Evolutionary conservation across 2,329 filamentous ascomycete species (phyloP), one percentile per base, ranked within the genome.

Genomic region (Camillea tinctor): DNA sequence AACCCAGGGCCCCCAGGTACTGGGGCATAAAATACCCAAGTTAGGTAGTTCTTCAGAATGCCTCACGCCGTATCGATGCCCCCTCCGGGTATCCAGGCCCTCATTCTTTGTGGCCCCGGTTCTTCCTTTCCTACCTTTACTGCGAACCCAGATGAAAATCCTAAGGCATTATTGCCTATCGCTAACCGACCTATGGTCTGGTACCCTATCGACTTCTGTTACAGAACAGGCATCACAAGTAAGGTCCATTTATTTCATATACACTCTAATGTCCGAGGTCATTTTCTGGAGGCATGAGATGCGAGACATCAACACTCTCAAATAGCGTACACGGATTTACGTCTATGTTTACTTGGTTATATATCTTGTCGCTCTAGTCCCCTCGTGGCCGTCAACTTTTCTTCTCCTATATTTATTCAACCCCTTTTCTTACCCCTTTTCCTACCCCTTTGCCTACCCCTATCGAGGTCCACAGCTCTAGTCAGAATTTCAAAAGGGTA

Each of bases 101-200:
- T 95, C 66, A 92, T 95, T 60, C 83, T 95, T 54, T 95, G 91
- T 73, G 91, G 91, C 3, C 91, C 91, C 22, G 91, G 91, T 57
- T 91, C 89, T 8, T 93, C 89, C 0, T 89, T 95, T 67, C 88
- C 89, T 52, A 94, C 91, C 1, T 94, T 95, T 73, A 93, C 90
- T 1, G 88, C 90, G 2, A 91, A 88, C 63, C 89, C 91, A 4
- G 87, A 90, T 76, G 89, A 93, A 71, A 88, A 91, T 62, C 91
- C 91, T 9, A 95, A 95, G 76, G 91, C 91, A 9, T 83, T 95
- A 21, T 78, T 95, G 7, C 91, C 91, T 5, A 90, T 95, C 61
- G 91, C 91, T 40, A 95, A 95, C 74, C 79, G 91, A 67, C 91
- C 91, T 1, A 95, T 95, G 91, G 88, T 95, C 52, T 94, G 92